Base-by-base conservation (phyloP, 176 grass and related monocot genomes). In the Stipa capillata region DNA sequence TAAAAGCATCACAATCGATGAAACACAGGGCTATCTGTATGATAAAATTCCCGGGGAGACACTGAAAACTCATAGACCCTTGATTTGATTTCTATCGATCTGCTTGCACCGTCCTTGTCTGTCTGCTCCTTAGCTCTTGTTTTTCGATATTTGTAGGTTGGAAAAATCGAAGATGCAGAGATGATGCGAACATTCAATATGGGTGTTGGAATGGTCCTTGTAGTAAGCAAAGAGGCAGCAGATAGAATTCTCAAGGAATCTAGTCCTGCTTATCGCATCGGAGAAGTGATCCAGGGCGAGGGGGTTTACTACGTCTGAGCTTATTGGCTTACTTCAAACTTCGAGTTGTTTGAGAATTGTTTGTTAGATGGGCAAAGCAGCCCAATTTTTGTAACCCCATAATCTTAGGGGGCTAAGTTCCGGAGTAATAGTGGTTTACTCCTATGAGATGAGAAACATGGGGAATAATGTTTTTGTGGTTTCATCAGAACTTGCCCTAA, bases 161-260 rank as follows among this genome's bases (percentile, higher is more conserved):
- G 95, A 68, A 89, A 76, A 75, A 92, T 97, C 34, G 87, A 90
- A 39, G 92, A 87, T 55, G 79, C 85, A 0, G 95, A 94, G 85
- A 97, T 97, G 95, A 85, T 85, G 23, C 87, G 92, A 60, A 97
- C 92, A 3, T 97, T 97, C 80, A 97, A 97, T 53, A 97, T 97
- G 95, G 95, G 92, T 1, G 83, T 94, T 0, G 95, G 95, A 28
- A 97, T 97, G 95, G 95, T 94, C 59, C 77, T 97, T 43, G 87
- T 94, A 9, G 77, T 92, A 27, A 88, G 87, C 77, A 88, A 72
- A 20, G 87, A 90, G 12, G 63, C 85, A 8, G 87, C 76, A 6
- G 80, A 84, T 35, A 73, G 57, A 80, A 89, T 97, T 76, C 77
- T 97, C 0, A 14, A 66, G 32, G 87, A 77, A 11, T 69, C 75